Evolutionary conservation across 345 rosid genomes (phyloP), one percentile per base, ranked within the genome.

Genomic region (Sonneratia alba): DNA sequence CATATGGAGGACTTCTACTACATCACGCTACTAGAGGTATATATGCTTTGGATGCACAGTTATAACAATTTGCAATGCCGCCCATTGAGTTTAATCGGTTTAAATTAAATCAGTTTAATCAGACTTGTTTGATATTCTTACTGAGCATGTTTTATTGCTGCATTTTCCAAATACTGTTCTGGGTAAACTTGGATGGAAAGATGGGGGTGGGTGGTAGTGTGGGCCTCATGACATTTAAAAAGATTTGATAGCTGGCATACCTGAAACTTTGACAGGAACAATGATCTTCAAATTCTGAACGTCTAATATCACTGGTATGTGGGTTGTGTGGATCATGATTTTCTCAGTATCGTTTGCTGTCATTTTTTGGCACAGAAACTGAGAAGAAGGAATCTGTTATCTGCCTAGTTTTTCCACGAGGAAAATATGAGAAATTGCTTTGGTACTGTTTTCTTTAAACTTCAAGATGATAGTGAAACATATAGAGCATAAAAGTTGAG

Each of bases 1-100:
- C 98, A 91, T 77, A 94, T 94, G 97, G 98, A 94, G 77, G 97
- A 91, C 81, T 94, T 94, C 81, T 94, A 94, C 79, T 94, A 94
- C 82, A 79, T 94, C 83, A 78, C 95, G 51, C 77, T 94, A 65
- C 86, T 94, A 55, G 98, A 90, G 97, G 98, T 94, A 88, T 21
- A 88, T 21, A 22, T 48, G 56, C 1, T 66, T 49, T 38, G 37
- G n/a, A 4, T 11, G 13, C 36, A 32, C 37, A 12, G 66, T 10
- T 61, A 13, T 15, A 61, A n/a, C n/a, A 4, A n/a, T 57, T 57
- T 22, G 34, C 34, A 3, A 22, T n/a, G 32, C 63, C 63, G 0
- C 34, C 34, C 11, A 3, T 57, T 22, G 21, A 22, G 34, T n/a
- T 57, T 22, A 57, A 57, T 53, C 22, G 19, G 14, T 16, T 11